These are phyloP conservation scores for Trametes sp. DNA, from an alignment of 1,284 basidiomycete species.

Conservation along the genomic window DNA sequence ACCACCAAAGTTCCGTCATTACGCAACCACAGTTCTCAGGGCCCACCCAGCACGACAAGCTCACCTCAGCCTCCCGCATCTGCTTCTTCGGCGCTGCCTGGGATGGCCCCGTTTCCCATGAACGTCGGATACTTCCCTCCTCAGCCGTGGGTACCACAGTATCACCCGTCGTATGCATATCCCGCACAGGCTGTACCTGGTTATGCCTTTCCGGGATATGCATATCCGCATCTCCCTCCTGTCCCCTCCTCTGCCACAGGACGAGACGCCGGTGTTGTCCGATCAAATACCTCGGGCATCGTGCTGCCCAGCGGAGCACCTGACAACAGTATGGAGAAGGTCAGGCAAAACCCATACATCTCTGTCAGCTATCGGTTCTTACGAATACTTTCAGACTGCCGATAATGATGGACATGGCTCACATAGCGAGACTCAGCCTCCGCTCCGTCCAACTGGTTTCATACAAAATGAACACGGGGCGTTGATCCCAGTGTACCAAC, in stretches of 20 bases:
- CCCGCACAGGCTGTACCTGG: constrained; percentile 56
- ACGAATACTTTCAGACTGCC: too few species aligned
- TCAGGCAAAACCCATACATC: background rate
- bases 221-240: constrained; percentile 40
- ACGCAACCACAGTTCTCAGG: constrained; percentile 8
- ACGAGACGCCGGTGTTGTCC: background rate
- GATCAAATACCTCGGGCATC: background rate
- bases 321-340: constrained; percentile 25
- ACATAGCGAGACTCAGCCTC: constrained; percentile 52
- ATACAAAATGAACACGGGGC: constrained; percentile 76
- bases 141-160: constrained; percentile 62
- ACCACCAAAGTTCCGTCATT: constrained; percentile 30
- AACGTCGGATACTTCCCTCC: constrained; percentile 57
- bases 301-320: background rate
- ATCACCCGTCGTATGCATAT: constrained; percentile 58
- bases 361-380: too few species aligned
- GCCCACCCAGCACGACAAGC: constrained; percentile 12
- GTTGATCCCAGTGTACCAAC: constrained; percentile 73
- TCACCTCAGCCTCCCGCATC: constrained; percentile 26
- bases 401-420: constrained; percentile 3
- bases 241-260: constrained; percentile 1
- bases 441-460: constrained; percentile 72
- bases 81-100: background rate
- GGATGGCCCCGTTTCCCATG: constrained; percentile 35
- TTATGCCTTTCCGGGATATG: constrained; percentile 52